Conservation (phyloP, 805 yeast species). For the Huiozyma sinensis region DNA sequence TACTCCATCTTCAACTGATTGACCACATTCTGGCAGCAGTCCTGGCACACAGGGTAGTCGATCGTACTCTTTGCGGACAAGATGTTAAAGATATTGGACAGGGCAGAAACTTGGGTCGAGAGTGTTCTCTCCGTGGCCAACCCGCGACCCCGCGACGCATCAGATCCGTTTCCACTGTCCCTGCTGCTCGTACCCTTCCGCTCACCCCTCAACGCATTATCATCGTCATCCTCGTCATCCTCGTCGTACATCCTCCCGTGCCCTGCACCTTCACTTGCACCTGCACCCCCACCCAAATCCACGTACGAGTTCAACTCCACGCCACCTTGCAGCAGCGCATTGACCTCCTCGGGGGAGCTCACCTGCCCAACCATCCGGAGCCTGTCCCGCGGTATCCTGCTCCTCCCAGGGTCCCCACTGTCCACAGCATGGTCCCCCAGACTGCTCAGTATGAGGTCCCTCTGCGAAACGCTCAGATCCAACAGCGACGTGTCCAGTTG, state of each 20-base stretch:
- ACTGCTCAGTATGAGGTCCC: conserved; percentile 30
- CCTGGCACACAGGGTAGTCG: conserved; percentile 80
- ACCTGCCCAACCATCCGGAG: conserved; percentile 11
- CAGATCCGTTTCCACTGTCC: conserved; percentile 1
- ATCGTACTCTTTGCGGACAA: conserved; percentile 64
- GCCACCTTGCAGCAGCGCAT: conserved; percentile 3
- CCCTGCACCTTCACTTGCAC: conserved; percentile 10
- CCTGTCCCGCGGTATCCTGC: conserved; percentile 18
- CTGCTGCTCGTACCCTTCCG: too few species aligned
- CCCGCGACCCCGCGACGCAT: conserved; percentile 9
- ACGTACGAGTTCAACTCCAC: conserved; percentile 21
- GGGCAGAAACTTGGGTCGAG: conserved; percentile 39
- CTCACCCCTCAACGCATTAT: too few species aligned
- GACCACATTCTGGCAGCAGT: conserved; percentile 62
- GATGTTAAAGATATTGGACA: conserved; percentile 60
- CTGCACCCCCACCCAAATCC: conserved; percentile 10
- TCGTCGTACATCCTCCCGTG: not conserved
- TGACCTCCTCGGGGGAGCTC: conserved; percentile 16
- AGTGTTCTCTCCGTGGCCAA: conserved; percentile 13
- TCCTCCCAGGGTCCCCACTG: conserved; percentile 1
- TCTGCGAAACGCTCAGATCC: conserved; percentile 35
- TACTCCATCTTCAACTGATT: conserved; percentile 57
- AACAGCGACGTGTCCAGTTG: conserved; percentile 34
- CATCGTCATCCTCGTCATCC: conserved; percentile 8
- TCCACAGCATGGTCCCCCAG: conserved; percentile 2